Evolutionary conservation across 2,329 filamentous ascomycete species (phyloP).

Genomic region (Helicocarpus griseus): DNA sequence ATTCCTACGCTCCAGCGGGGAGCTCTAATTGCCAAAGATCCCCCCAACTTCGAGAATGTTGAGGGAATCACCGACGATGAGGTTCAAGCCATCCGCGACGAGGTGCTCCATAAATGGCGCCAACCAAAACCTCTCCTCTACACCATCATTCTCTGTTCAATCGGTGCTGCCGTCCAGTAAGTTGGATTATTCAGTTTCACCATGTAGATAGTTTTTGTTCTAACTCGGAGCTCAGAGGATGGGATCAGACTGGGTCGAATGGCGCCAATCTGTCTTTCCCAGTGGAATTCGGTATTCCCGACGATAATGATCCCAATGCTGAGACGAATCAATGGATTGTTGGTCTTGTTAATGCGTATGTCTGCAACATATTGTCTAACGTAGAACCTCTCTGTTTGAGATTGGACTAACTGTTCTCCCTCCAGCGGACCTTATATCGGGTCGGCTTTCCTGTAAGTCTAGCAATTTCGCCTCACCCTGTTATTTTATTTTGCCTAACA

Average conservation of each 20-base stretch:
- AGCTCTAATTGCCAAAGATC: slow-evolving; percentile 41
- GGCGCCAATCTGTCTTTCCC: slow-evolving; percentile 46
- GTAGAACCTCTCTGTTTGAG: slow-evolving; percentile 11
- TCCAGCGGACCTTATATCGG: slow-evolving; percentile 44
- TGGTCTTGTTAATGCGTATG: slow-evolving; percentile 53
- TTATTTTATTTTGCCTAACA: background rate
- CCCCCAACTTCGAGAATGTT: slow-evolving; percentile 35
- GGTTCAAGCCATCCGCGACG: slow-evolving; percentile 33
- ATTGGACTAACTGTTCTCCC: slow-evolving; percentile 11
- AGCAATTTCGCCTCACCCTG: background rate
- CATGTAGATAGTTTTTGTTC: background rate
- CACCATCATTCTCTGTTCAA: slow-evolving; percentile 43
- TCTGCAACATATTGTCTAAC: slow-evolving; percentile 41
- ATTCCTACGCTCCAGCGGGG: slow-evolving; percentile 37
- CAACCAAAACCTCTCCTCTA: slow-evolving; percentile 41
- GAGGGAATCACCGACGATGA: slow-evolving; percentile 36
- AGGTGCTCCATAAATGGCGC: slow-evolving; percentile 41
- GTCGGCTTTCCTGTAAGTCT: slow-evolving; percentile 37
- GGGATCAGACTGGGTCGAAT: slow-evolving; percentile 46
- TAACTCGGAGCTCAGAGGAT: slow-evolving; percentile 22
- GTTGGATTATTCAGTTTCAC: slow-evolving; percentile 13
- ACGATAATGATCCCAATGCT: slow-evolving; percentile 29
- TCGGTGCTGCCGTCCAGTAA: slow-evolving; percentile 43
- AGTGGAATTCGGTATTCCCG: slow-evolving; percentile 34
- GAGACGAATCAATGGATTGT: slow-evolving; percentile 48